Base-by-base conservation (phyloP, 2,329 filamentous ascomycete genomes). In the Epichloe amarillans region DNA sequence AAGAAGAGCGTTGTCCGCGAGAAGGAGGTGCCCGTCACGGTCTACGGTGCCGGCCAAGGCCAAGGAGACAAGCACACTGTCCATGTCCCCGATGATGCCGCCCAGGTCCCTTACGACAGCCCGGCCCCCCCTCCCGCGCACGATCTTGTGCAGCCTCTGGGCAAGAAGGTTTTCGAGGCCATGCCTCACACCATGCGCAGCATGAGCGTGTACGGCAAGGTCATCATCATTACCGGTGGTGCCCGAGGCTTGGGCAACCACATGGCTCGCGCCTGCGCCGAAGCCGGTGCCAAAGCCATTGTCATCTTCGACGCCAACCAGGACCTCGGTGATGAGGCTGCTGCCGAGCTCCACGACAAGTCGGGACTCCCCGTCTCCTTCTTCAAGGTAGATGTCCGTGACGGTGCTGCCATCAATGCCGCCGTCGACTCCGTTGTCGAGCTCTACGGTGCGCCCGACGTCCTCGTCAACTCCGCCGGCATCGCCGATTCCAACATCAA, bases 401-500 rank as follows among this genome's bases (percentile, higher is more conserved):
- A 88, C 58, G 82, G 77, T 11, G 74, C 73, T 42, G 83, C 80
- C 56, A 84, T 89, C 66, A 77, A 82, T 59, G 78, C 82, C 50
- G 83, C 83, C 21, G 81, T 89, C 49, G 73, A 80, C 55, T 75
- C 79, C 52, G 79, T 86, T 40, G 77, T 80, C 42, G 72, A 80
- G 54, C 72, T 81, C 55, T 85, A 83, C 58, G 86, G 86, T 49
- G 72, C 76, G 11, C 78, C 86, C 12, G 83, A 90, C 61, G 80
- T 88, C 35, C 73, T 90, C n/a, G 76, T 90, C 70, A 88, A 88
- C 71, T 82, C 83, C 46, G 86, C 86, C 44, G 85, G 86, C 63
- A 88, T 90, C 56, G 85, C 85, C 56, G 85, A 89, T 66, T 88
- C 84, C 64, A 89, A 89, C 75, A 86, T 89, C 72, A 84, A 85